A percentile compares a stretch with the other conserved stretches of the same genome.
phyloP scores from a whole-genome alignment of 2,329 filamentous ascomycete species.

The Alternaria dauci region DNA sequence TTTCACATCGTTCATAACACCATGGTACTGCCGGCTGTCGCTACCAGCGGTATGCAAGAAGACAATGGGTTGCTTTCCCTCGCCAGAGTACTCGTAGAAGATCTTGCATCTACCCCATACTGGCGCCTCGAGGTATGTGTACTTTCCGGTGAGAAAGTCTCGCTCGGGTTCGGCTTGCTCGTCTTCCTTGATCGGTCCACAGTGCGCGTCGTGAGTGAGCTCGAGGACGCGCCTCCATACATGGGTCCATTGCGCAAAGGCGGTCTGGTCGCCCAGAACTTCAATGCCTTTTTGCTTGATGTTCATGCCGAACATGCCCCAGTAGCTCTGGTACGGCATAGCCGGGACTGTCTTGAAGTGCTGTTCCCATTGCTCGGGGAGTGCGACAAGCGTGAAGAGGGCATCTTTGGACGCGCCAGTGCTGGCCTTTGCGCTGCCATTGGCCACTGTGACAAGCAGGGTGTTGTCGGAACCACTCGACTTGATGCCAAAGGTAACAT shows the following conservation, averaged over 20 bases:
- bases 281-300: conserved; percentile 60
- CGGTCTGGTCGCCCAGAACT: conserved; percentile 56
- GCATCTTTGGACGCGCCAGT: conserved; percentile 44
- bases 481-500: conserved; percentile 48
- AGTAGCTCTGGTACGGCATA: conserved; percentile 57
- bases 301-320: conserved; percentile 59
- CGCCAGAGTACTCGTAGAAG: conserved; percentile 60
- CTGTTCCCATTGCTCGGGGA: conserved; percentile 58
- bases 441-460: conserved; percentile 45
- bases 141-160: conserved; percentile 58
- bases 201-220: conserved; percentile 58
- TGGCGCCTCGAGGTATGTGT: conserved; percentile 57
- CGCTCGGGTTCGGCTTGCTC: conserved; percentile 47
- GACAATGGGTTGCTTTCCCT: conserved; percentile 57
- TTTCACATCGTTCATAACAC: conserved; percentile 59
- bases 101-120: conserved; percentile 60
- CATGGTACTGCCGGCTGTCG: conserved; percentile 61
- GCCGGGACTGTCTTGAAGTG: conserved; percentile 56
- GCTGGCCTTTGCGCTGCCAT: conserved; percentile 40
- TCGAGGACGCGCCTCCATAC: conserved; percentile 60
- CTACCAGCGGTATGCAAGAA: conserved; percentile 59
- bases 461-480: conserved; percentile 45
- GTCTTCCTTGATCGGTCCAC: conserved; percentile 55
- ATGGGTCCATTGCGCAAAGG: conserved; percentile 57
- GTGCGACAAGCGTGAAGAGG: conserved; percentile 52